Percentiles rank a stretch among this genome's conserved stretches.
Conservation (phyloP, 2,329 filamentous ascomycete species). For the Cladophialophora carrionii region DNA sequence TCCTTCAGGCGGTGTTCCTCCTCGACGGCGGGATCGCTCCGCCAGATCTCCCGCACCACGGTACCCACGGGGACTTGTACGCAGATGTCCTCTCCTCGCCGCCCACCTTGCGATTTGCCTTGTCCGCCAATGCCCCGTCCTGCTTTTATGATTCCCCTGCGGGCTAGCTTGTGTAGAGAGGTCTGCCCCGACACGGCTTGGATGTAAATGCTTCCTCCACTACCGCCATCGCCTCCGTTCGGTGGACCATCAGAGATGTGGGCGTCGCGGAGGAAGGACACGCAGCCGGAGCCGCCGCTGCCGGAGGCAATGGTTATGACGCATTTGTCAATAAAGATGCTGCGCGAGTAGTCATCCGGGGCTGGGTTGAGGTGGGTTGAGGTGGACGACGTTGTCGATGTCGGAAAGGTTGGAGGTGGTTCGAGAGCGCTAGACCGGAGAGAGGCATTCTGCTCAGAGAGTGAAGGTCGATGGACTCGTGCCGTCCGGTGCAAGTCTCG, state of each 20-base stretch:
- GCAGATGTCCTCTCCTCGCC: slow-evolving; percentile 81
- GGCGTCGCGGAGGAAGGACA: slow-evolving; percentile 90
- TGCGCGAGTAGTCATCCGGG: slow-evolving; percentile 79
- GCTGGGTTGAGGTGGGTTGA: slow-evolving; percentile 70
- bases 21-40: slow-evolving; percentile 75
- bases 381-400: slow-evolving; percentile 14
- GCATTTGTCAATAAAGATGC: slow-evolving; percentile 86
- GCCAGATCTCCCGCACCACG: slow-evolving; percentile 77
- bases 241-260: slow-evolving; percentile 86
- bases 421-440: slow-evolving; percentile 25
- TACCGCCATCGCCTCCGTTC: slow-evolving; percentile 92
- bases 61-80: slow-evolving; percentile 93
- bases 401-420: slow-evolving; percentile 28
- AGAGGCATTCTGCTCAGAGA: slow-evolving; percentile 35
- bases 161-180: slow-evolving; percentile 85
- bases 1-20: slow-evolving; percentile 55
- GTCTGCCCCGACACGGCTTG: slow-evolving; percentile 90
- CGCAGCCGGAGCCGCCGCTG: slow-evolving; percentile 84
- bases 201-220: slow-evolving; percentile 89
- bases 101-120: slow-evolving; percentile 61
- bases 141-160: slow-evolving; percentile 65
- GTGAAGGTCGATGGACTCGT: slow-evolving; percentile 9
- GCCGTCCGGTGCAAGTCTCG: neutral
- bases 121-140: slow-evolving; percentile 52
- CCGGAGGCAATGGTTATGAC: slow-evolving; percentile 77